Percentiles rank a stretch among this genome's conserved stretches.
Evolutionary conservation across 140 eudicot species (phyloP).

Genomic region (Ambrosia hybrid): DNA sequence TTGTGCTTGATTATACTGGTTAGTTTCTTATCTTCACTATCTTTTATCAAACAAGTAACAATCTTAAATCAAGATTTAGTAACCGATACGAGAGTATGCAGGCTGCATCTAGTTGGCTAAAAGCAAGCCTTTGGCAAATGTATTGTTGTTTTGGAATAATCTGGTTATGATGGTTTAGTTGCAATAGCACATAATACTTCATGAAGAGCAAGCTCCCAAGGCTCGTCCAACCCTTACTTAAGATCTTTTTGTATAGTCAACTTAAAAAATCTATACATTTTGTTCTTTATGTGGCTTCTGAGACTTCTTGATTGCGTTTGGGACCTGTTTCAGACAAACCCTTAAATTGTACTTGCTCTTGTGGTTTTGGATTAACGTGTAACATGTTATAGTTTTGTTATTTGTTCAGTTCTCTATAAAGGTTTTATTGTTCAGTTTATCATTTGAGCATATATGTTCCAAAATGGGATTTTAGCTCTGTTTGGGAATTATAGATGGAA

Average conservation of each 20-base stretch:
- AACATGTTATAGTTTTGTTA: neutral
- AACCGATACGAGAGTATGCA: neutral
- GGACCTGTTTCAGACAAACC: slow-evolving; percentile 1
- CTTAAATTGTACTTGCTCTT: neutral
- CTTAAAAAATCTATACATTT: neutral
- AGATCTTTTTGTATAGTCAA: neutral
- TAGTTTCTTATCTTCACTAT: neutral
- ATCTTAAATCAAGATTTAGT: neutral
- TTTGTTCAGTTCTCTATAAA: neutral
- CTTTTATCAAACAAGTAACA: neutral
- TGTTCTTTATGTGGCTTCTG: neutral
- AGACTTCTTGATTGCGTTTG: slow-evolving; percentile 1
- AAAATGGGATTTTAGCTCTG: neutral
- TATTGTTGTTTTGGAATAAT: slow-evolving; percentile 2
- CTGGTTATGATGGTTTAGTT: neutral
- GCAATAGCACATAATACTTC: neutral
- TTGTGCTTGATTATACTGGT: neutral
- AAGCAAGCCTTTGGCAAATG: neutral
- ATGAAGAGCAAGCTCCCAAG: neutral
- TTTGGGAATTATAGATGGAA: neutral
- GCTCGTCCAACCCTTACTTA: neutral
- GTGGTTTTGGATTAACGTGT: slow-evolving; percentile 2
- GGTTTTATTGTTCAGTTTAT: neutral
- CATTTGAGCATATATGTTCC: slow-evolving; percentile 7
- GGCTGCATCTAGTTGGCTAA: neutral